These are phyloP conservation scores for Adansonia gregorii DNA, from an alignment of 441 rosid species.

Conservation along the genomic window DNA sequence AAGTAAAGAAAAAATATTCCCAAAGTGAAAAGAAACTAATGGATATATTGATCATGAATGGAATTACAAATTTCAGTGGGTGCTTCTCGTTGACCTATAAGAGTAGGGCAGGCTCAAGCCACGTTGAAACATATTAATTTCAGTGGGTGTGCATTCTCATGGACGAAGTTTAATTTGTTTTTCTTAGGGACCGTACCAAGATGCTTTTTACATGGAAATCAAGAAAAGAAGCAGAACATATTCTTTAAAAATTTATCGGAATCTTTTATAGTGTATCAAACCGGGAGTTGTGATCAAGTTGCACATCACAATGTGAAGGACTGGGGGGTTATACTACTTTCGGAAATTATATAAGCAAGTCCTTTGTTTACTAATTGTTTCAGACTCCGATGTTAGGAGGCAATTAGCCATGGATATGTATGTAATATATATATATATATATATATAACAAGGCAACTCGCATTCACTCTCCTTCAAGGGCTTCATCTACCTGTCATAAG, in stretches of 20 bases:
- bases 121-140: background rate
- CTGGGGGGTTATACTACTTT: background rate
- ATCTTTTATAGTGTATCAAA: background rate
- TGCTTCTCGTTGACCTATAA: background rate
- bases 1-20: background rate
- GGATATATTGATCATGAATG: background rate
- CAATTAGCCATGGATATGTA: background rate
- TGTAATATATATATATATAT: background rate
- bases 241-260: background rate
- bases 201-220: slow-evolving; percentile 3
- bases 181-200: background rate
- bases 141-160: background rate
- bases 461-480: slow-evolving; percentile 22
- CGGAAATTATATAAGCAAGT: slow-evolving; percentile 8
- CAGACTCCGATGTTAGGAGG: background rate
- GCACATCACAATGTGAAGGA: background rate
- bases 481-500: background rate
- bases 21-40: background rate
- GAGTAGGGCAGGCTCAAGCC: background rate
- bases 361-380: background rate
- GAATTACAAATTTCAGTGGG: background rate
- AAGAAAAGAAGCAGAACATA: background rate
- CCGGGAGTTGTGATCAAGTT: background rate
- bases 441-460: background rate
- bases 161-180: background rate